These are phyloP conservation scores for Penstemon davidsonii DNA, from an alignment of 257 asterid species.

Conservation along the genomic window DNA sequence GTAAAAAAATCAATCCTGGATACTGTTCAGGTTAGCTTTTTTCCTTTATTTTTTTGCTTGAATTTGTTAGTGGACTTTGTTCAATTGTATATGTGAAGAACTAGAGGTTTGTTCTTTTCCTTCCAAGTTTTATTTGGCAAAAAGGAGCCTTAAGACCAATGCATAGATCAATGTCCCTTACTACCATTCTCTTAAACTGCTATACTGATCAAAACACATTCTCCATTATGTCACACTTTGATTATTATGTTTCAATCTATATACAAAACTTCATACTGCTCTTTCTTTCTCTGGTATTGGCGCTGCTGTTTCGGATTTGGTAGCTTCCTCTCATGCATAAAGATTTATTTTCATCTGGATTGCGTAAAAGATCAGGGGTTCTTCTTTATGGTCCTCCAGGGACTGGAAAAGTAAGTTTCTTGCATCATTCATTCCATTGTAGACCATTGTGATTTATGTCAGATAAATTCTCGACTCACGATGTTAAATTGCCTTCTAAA, in stretches of 20 bases:
- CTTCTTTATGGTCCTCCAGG: constrained; percentile 99
- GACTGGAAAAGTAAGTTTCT: constrained; percentile 82
- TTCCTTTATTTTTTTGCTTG: not conserved
- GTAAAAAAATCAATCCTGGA: constrained; percentile 92
- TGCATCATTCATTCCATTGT: constrained; percentile 11
- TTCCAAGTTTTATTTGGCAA: not conserved
- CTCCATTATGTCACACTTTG: constrained; percentile 1
- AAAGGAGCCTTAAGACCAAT: not conserved
- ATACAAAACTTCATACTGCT: constrained; percentile 2
- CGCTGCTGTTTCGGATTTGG: constrained; percentile 32
- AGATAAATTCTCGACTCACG: not conserved
- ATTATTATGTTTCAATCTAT: not conserved
- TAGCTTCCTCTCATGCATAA: constrained; percentile 97
- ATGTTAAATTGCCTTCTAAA: constrained; percentile 12
- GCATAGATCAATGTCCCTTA: not conserved
- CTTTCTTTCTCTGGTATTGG: constrained; percentile 11
- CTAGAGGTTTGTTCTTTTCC: constrained; percentile 8
- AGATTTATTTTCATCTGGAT: constrained; percentile 94
- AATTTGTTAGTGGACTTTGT: constrained; percentile 16
- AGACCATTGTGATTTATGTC: constrained; percentile 11
- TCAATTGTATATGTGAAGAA: not conserved
- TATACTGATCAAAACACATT: not conserved
- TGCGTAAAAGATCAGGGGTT: constrained; percentile 97
- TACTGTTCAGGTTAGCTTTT: constrained; percentile 79
- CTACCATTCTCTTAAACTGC: constrained; percentile 2